Evolutionary conservation across 2,329 filamentous ascomycete species (phyloP).

Genomic region (Sporothrix luriei): DNA sequence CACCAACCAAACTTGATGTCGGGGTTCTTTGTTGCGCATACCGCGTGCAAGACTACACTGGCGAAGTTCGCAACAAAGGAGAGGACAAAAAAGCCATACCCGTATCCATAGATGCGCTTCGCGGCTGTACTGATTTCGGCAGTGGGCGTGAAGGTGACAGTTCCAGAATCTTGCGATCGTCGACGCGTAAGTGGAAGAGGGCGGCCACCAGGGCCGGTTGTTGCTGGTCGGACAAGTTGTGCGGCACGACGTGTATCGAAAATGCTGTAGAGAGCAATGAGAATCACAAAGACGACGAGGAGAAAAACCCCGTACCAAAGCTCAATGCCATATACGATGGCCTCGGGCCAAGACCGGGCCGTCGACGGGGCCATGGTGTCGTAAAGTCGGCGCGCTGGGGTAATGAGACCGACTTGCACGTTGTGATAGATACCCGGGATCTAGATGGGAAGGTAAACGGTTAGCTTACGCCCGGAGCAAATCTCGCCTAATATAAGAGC

Average conservation of each 20-base stretch:
- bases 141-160: conserved; percentile 26
- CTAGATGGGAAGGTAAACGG: background rate
- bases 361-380: conserved; percentile 33
- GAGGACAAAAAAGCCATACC: conserved; percentile 69
- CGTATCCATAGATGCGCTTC: conserved; percentile 73
- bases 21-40: conserved; percentile 58
- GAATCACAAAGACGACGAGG: conserved; percentile 54
- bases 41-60: conserved; percentile 73
- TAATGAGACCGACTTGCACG: conserved; percentile 17
- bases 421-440: background rate
- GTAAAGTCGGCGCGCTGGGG: conserved; percentile 37
- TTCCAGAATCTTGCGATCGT: conserved; percentile 46
- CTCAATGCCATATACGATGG: conserved; percentile 52
- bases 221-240: conserved; percentile 50
- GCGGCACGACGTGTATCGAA: conserved; percentile 55
- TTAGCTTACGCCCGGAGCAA: background rate
- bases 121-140: conserved; percentile 64
- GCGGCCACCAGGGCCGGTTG: conserved; percentile 83
- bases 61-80: conserved; percentile 76
- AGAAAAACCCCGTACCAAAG: conserved; percentile 58
- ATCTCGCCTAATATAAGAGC: background rate
- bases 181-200: conserved; percentile 72
- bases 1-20: conserved; percentile 64
- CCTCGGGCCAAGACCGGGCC: conserved; percentile 45
- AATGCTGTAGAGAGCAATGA: conserved; percentile 57